Conservation (phyloP, 2,329 filamentous ascomycete genomes). For the Aspergillus glaucus region DNA sequence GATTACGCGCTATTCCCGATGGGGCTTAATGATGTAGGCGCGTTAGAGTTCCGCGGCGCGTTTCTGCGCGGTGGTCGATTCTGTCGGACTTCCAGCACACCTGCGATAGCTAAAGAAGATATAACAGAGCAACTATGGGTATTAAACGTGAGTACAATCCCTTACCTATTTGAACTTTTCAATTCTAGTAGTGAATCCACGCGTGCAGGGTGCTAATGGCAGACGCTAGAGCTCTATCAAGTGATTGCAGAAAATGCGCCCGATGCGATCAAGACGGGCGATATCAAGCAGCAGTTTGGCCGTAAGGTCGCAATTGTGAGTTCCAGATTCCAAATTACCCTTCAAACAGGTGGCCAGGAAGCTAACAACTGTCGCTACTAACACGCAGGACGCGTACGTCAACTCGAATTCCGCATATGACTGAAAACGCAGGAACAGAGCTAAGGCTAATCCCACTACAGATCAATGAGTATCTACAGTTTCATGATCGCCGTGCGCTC, state of each 20-base stretch:
- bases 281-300: constrained; percentile 98
- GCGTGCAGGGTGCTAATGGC: constrained; percentile 7
- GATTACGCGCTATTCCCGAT: constrained; percentile 9
- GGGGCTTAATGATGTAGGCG: constrained; percentile 15
- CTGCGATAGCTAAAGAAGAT: neutral
- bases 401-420: neutral
- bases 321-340: constrained; percentile 11
- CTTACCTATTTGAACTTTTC: neutral
- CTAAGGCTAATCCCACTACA: constrained; percentile 25
- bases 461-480: constrained; percentile 98
- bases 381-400: constrained; percentile 52
- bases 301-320: constrained; percentile 95
- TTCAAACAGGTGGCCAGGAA: neutral
- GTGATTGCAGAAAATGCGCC: constrained; percentile 89
- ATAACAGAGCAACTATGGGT: constrained; percentile 35
- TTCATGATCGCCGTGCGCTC: constrained; percentile 97
- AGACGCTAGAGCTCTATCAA: constrained; percentile 58
- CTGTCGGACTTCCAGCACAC: too few species aligned
- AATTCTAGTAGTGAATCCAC: neutral
- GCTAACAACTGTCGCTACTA: neutral
- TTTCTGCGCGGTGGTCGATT: constrained; percentile 6
- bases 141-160: constrained; percentile 42
- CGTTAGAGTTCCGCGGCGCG: constrained; percentile 12
- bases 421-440: neutral
- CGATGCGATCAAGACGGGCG: constrained; percentile 90